Conservation (phyloP, 192 early-diverging fungal species). For the Diversispora epigaea region DNA sequence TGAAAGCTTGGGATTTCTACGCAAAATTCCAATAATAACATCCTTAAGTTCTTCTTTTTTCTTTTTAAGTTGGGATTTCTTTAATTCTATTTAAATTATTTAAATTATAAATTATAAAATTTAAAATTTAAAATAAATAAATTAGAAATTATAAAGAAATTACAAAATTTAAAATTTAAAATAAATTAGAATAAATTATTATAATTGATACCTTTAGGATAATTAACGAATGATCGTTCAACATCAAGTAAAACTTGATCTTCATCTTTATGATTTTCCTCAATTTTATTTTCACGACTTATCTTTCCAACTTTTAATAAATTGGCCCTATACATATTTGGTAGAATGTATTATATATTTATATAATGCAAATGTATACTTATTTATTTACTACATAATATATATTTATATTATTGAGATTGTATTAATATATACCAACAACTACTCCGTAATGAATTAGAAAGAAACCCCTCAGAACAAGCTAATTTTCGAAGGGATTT, state of each 20-base stretch:
- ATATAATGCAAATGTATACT: too few species aligned
- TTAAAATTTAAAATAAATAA: not conserved
- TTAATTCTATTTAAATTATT: conserved; percentile 28
- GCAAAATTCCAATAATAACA: conserved; percentile 51
- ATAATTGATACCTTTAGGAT: conserved; percentile 35
- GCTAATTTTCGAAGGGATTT: too few species aligned
- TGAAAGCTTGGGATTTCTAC: conserved; percentile 45
- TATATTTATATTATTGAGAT: too few species aligned
- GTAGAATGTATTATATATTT: too few species aligned
- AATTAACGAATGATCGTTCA: conserved; percentile 47
- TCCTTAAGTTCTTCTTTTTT: conserved; percentile 48
- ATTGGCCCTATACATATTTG: too few species aligned
- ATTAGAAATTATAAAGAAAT: conserved; percentile 28
- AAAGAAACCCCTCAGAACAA: too few species aligned
- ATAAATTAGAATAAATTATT: too few species aligned
- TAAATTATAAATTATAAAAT: not conserved
- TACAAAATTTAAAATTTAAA: not conserved
- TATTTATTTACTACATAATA: too few species aligned
- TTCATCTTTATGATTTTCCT: conserved; percentile 47
- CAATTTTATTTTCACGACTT: too few species aligned
- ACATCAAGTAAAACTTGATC: conserved; percentile 50
- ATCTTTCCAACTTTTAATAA: too few species aligned
- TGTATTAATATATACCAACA: too few species aligned
- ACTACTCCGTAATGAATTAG: too few species aligned
- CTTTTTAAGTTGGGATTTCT: conserved; percentile 37